These are phyloP conservation scores for Porphyrellus cyaneotinctus DNA, from an alignment of 768 basidiomycete genomes.

Conservation along the genomic window DNA sequence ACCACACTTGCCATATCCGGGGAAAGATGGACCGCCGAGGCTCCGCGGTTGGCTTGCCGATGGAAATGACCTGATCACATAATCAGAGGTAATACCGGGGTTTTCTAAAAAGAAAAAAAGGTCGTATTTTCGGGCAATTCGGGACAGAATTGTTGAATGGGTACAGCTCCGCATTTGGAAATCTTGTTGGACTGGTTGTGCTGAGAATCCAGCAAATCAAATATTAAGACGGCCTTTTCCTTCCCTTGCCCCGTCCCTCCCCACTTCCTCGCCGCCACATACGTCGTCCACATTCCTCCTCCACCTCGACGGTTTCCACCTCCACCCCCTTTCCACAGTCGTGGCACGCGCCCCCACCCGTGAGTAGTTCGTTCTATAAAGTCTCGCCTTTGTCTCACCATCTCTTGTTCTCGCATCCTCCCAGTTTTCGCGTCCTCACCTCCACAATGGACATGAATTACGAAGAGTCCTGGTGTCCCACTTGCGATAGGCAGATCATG, in stretches of 20 bases:
- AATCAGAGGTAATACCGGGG: constrained; percentile 32
- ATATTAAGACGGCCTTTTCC: constrained; percentile 35
- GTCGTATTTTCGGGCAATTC: constrained; percentile 26
- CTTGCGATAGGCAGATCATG: constrained; percentile 72
- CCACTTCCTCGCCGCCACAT: constrained; percentile 21
- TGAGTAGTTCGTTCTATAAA: constrained; percentile 3
- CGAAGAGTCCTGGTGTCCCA: constrained; percentile 79
- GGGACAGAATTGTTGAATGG: constrained; percentile 19
- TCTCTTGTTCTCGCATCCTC: constrained; percentile 2
- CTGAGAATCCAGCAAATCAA: constrained; percentile 37
- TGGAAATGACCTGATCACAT: constrained; percentile 21
- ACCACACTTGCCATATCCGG: constrained; percentile 20
- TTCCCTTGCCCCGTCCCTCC: constrained; percentile 17
- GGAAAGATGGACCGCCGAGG: constrained; percentile 22
- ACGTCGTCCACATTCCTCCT: constrained; percentile 7
- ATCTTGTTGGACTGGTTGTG: constrained; percentile 23
- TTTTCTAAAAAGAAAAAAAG: constrained; percentile 25
- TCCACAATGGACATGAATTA: constrained; percentile 37
- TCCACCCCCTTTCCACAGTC: background rate
- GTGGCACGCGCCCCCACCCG: constrained; percentile 1
- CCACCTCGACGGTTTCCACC: background rate
- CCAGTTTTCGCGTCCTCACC: constrained; percentile 12
- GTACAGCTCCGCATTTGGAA: constrained; percentile 15
- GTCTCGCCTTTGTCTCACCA: constrained; percentile 9
- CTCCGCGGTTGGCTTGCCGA: constrained; percentile 31